Conservation (phyloP, 257 asterid genomes). For the Fraxinus americana region DNA sequence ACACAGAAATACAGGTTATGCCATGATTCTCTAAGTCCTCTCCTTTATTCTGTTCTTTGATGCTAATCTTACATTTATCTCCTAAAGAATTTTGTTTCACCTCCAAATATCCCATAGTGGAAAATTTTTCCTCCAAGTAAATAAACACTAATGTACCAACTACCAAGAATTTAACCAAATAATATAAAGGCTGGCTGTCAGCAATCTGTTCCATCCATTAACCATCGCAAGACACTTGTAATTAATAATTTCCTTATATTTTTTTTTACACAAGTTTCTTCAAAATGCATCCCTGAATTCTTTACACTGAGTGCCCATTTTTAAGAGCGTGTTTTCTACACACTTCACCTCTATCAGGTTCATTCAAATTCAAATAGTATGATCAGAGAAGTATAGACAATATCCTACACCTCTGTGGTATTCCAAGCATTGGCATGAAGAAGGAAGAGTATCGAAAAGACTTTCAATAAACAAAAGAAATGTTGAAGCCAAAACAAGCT, state of each 20-base stretch:
- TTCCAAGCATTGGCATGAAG: slow-evolving; percentile 19
- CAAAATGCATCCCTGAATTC: background rate
- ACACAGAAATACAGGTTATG: background rate
- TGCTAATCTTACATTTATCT: background rate
- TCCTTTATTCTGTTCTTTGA: background rate
- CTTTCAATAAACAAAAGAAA: background rate
- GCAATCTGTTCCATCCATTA: background rate
- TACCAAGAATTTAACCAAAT: background rate
- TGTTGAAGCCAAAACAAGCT: slow-evolving; percentile 8
- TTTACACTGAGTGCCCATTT: background rate
- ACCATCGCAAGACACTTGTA: background rate
- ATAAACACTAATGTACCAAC: background rate
- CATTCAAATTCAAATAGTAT: background rate
- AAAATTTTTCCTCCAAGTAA: background rate
- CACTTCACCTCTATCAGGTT: background rate
- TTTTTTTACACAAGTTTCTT: background rate
- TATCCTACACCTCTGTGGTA: background rate
- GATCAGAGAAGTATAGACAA: background rate
- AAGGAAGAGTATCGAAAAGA: background rate
- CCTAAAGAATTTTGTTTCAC: background rate
- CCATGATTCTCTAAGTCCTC: background rate
- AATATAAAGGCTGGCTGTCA: background rate
- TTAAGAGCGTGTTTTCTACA: background rate
- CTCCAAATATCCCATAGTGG: background rate
- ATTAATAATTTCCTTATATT: background rate